These are phyloP conservation scores for Exophiala bonariae DNA, from an alignment of 2,329 filamentous ascomycete genomes.

Conservation along the genomic window DNA sequence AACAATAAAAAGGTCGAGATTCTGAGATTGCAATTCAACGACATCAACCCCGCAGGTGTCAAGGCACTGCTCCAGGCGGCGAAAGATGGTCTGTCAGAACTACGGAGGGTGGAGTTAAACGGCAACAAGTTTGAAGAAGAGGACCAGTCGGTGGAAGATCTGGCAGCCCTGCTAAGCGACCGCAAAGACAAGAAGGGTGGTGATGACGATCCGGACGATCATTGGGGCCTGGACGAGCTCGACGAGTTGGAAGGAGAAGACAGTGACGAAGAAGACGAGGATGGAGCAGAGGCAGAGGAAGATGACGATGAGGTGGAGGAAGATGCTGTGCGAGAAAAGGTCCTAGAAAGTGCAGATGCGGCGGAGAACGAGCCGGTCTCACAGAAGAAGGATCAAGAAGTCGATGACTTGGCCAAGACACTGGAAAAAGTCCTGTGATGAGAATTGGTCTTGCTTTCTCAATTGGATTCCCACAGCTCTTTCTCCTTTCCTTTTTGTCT, in stretches of 20 bases:
- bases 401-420: slow-evolving; percentile 76
- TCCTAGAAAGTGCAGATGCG: slow-evolving; percentile 73
- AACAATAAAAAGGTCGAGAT: slow-evolving; percentile 78
- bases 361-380: slow-evolving; percentile 62
- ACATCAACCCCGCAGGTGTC: slow-evolving; percentile 77
- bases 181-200: slow-evolving; percentile 70
- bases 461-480: no score
- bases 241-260: slow-evolving; percentile 79
- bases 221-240: slow-evolving; percentile 82
- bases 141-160: slow-evolving; percentile 66
- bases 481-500: no score
- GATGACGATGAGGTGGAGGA: slow-evolving; percentile 62
- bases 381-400: slow-evolving; percentile 74
- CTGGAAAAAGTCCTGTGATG: slow-evolving; percentile 64
- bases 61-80: slow-evolving; percentile 70
- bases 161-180: slow-evolving; percentile 71
- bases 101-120: slow-evolving; percentile 89
- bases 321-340: slow-evolving; percentile 67
- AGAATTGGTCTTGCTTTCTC: not conserved
- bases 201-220: slow-evolving; percentile 69
- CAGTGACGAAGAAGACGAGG: slow-evolving; percentile 68
- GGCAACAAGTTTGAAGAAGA: slow-evolving; percentile 94
- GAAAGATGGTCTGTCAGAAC: slow-evolving; percentile 66
- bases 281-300: slow-evolving; percentile 67
- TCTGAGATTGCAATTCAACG: slow-evolving; percentile 88